Base-by-base conservation (phyloP, 805 yeast genomes). In the Saccharomycopsis sp. region DNA sequence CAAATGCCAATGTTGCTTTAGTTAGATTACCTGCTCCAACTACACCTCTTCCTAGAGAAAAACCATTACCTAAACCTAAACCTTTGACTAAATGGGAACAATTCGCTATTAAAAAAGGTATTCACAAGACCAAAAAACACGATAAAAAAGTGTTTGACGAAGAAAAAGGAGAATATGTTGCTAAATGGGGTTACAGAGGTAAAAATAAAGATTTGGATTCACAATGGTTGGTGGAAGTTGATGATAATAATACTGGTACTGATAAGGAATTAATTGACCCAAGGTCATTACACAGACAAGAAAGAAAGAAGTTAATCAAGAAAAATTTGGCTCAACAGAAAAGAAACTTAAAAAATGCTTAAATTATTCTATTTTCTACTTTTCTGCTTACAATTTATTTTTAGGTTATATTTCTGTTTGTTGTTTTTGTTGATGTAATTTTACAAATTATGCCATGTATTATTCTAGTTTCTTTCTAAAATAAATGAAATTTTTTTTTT, bases 111-210 rank as follows among this genome's bases (percentile, higher is more conserved):
- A 84, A 76, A 71, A 92, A 92, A 66, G 97, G 97, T 55, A 92
- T 92, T 59, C 69, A 81, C 62, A 73, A 94, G 63, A 88, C 84
- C 69, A 84, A 83, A 46, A 87, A 80, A 59, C 79, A 83, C 21
- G 96, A 95, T 35, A 92, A 85, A 64, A 67, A 79, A 73, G 86
- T 84, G 1, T 92, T 66, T 53, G 95, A 92, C 60, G 97, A 92
- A 60, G 92, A 73, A 25, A 64, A 74, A 23, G 88, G 89, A 38
- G 88, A 87, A 62, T 92, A 98, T 98, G 95, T 81, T 46, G 89
- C 94, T 53, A 89, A 87, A 62, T 92, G 98, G 98, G 99, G 99
- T 46, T 89, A 81, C 67, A 79, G 82, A 50, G 97, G 97, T 55
- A 76, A 76, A 62, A 92, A 92, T 63, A 92, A 64, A 74, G 76